These are phyloP conservation scores for Saturnispora sekii DNA, from an alignment of 805 yeast genomes.

Conservation along the genomic window DNA sequence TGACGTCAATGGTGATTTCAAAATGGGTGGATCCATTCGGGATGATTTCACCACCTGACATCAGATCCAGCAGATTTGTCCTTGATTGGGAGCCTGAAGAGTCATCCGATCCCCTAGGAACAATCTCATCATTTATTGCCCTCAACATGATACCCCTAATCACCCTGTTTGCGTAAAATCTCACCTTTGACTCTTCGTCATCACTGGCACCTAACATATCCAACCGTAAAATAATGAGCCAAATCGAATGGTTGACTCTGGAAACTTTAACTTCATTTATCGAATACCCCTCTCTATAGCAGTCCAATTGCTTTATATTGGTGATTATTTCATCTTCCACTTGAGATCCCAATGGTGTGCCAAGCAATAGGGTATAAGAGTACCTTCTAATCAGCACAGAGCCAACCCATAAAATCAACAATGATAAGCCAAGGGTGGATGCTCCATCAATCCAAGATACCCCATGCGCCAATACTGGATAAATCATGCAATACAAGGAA, in stretches of 20 bases:
- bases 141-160: slow-evolving; percentile 28
- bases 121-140: slow-evolving; percentile 10
- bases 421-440: slow-evolving; percentile 21
- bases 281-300: slow-evolving; percentile 40
- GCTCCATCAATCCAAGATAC: slow-evolving; percentile 13
- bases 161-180: slow-evolving; percentile 39
- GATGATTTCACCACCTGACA: slow-evolving; percentile 19
- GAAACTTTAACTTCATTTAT: slow-evolving; percentile 44
- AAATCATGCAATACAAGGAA: slow-evolving; percentile 23
- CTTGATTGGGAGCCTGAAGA: neutral
- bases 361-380: slow-evolving; percentile 43
- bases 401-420: slow-evolving; percentile 18
- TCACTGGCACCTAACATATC: slow-evolving; percentile 61
- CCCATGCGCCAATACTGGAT: slow-evolving; percentile 20
- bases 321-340: slow-evolving; percentile 31
- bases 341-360: slow-evolving; percentile 37
- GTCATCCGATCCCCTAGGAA: too few relatives aligned
- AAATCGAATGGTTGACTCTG: slow-evolving; percentile 53
- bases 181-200: slow-evolving; percentile 53
- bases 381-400: slow-evolving; percentile 36
- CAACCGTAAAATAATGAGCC: slow-evolving; percentile 45
- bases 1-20: slow-evolving; percentile 37
- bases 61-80: slow-evolving; percentile 16
- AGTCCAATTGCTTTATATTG: slow-evolving; percentile 37
- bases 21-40: slow-evolving; percentile 20